Evolutionary conservation across 2,329 filamentous ascomycete species (phyloP).

Genomic region (Stachybotrys chlorohalonatus): DNA sequence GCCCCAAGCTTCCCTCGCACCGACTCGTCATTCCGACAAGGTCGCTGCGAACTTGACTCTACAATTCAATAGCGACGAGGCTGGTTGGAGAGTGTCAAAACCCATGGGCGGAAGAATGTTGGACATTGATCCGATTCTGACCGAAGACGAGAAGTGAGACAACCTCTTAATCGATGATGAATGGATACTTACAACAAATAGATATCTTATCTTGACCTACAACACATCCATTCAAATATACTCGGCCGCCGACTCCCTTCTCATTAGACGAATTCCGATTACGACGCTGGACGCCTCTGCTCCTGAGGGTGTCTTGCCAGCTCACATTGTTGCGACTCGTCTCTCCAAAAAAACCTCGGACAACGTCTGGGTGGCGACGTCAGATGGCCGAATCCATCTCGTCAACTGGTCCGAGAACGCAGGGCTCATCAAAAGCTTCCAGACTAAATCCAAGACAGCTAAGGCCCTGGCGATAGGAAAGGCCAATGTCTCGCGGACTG

Average conservation of each 20-base stretch:
- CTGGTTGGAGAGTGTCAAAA: conserved; percentile 51
- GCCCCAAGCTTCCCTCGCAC: background rate
- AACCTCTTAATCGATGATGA: background rate
- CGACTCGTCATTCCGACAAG: background rate
- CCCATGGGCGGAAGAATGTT: conserved; percentile 58
- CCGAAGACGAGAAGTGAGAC: conserved; percentile 50
- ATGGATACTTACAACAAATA: conserved; percentile 21
- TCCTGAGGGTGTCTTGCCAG: conserved; percentile 12
- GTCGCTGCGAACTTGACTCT: conserved; percentile 3
- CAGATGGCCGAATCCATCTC: conserved; percentile 46
- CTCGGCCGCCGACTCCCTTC: conserved; percentile 69
- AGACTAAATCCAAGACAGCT: conserved; percentile 31
- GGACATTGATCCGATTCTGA: conserved; percentile 55
- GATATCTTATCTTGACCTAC: conserved; percentile 67
- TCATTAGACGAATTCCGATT: conserved; percentile 62
- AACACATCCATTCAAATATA: conserved; percentile 72
- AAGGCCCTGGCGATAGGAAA: conserved; percentile 35
- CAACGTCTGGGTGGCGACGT: conserved; percentile 51
- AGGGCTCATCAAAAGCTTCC: conserved; percentile 32
- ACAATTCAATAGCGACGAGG: conserved; percentile 19
- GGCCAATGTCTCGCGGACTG: conserved; percentile 21
- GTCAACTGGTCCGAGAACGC: conserved; percentile 48
- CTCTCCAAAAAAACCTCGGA: conserved; percentile 30
- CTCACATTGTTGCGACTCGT: conserved; percentile 31
- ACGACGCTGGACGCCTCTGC: conserved; percentile 16